Conservation (phyloP, 257 asterid species). For the Scutellaria baicalensis region DNA sequence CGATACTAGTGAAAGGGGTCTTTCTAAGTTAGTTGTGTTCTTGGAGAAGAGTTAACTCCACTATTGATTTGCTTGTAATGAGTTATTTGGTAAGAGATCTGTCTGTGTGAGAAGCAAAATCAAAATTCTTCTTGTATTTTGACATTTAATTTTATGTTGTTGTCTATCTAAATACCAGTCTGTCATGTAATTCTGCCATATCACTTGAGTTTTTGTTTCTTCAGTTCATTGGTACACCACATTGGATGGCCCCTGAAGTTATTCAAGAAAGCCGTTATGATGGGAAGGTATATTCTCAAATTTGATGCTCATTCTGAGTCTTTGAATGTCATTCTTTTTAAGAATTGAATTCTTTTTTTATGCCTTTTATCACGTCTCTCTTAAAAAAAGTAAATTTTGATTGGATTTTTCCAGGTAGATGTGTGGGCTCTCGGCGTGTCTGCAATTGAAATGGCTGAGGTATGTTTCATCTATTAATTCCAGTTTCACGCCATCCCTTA, state of each 20-base stretch:
- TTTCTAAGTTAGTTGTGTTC: background rate
- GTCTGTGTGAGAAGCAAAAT: background rate
- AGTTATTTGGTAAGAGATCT: background rate
- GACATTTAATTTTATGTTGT: background rate
- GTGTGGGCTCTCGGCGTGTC: constrained; percentile 99
- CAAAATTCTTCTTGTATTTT: background rate
- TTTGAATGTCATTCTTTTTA: background rate
- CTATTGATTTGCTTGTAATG: background rate
- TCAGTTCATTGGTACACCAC: constrained; percentile 98
- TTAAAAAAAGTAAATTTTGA: background rate
- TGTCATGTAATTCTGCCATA: background rate
- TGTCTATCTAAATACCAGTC: background rate
- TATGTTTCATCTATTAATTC: constrained; percentile 19
- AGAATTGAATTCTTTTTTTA: too few species aligned
- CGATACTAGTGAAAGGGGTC: background rate
- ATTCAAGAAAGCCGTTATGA: constrained; percentile 99
- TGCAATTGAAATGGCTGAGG: constrained; percentile 99
- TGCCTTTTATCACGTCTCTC: too few species aligned
- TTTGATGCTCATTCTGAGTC: background rate
- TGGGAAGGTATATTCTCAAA: constrained; percentile 62
- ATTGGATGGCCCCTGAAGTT: constrained; percentile 99
- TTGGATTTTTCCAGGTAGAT: constrained; percentile 64
- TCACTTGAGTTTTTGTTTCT: constrained; percentile 18
- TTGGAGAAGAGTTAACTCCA: background rate
- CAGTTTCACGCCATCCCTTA: background rate